These are phyloP conservation scores for Thraustochytrium sp. DNA, from an alignment of 352 stramenopile species.

Conservation along the genomic window DNA sequence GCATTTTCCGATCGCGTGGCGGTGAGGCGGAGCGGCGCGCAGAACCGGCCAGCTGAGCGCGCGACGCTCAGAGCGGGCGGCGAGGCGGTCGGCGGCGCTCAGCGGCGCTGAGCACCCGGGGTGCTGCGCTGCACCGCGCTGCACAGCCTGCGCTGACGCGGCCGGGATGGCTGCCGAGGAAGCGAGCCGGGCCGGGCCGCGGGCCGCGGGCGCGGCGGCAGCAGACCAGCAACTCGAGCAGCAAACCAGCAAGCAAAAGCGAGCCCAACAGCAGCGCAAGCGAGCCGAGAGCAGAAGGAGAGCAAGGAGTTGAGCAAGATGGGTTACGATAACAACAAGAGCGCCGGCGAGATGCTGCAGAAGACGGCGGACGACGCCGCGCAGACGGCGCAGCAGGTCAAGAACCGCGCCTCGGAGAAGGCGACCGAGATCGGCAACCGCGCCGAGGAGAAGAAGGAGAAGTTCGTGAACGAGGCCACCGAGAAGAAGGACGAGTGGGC, in stretches of 20 bases:
- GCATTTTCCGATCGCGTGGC: too few species aligned
- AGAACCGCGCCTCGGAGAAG: slow-evolving; percentile 3
- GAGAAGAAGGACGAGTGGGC: background rate
- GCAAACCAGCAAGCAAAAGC: slow-evolving; percentile 14
- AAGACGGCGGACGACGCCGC: slow-evolving; percentile 1
- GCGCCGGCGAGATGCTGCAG: background rate
- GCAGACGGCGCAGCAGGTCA: background rate
- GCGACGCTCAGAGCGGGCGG: too few species aligned
- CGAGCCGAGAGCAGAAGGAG: background rate
- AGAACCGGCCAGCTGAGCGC: too few species aligned
- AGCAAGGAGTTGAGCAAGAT: background rate
- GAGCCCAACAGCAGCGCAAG: background rate
- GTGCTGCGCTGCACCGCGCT: too few species aligned
- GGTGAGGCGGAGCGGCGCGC: too few species aligned
- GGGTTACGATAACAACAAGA: slow-evolving; percentile 9
- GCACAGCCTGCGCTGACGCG: too few species aligned
- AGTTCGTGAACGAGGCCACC: background rate
- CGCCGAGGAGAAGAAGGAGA: background rate
- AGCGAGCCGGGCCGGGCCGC: too few species aligned
- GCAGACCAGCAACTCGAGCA: background rate
- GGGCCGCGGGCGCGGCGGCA: background rate
- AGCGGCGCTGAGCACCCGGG: too few species aligned
- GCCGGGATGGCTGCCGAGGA: too few species aligned
- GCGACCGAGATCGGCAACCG: background rate
- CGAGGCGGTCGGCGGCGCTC: too few species aligned